phyloP scores from a whole-genome alignment of 2,329 filamentous ascomycete genomes.

The Scedosporium minutisporum region DNA sequence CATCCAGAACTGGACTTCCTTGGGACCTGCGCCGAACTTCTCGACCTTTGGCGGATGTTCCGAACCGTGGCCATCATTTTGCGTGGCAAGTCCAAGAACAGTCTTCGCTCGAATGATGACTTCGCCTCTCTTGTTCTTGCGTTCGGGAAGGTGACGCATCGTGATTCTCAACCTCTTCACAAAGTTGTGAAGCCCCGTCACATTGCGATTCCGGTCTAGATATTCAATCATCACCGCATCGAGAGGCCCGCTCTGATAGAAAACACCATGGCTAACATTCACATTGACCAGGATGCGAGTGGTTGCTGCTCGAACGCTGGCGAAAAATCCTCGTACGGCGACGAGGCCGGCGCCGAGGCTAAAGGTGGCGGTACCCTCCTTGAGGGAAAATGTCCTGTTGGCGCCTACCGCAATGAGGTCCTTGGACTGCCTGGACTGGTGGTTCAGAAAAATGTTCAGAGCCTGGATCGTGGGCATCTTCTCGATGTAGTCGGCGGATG shows the following conservation, averaged over 20 bases:
- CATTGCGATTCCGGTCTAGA: neutral
- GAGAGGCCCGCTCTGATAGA: slow-evolving; percentile 21
- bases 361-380: neutral
- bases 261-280: slow-evolving; percentile 45
- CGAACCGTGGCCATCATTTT: slow-evolving; percentile 20
- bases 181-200: slow-evolving; percentile 22
- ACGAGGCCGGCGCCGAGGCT: slow-evolving; percentile 18
- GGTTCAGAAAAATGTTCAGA: slow-evolving; percentile 40
- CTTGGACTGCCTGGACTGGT: slow-evolving; percentile 26
- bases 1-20: slow-evolving; percentile 45
- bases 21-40: slow-evolving; percentile 33
- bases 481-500: slow-evolving; percentile 12
- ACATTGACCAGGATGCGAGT: slow-evolving; percentile 44
- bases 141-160: slow-evolving; percentile 27
- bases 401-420: slow-evolving; percentile 32
- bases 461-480: slow-evolving; percentile 23
- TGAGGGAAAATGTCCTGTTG: slow-evolving; percentile 36
- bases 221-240: slow-evolving; percentile 10
- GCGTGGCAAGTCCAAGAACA: slow-evolving; percentile 24
- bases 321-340: slow-evolving; percentile 42
- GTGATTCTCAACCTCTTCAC: slow-evolving; percentile 25
- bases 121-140: slow-evolving; percentile 19
- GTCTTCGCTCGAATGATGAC: slow-evolving; percentile 26
- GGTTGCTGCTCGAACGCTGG: slow-evolving; percentile 43
- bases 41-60: slow-evolving; percentile 17